phyloP scores from a whole-genome alignment of 306 rosid species.

The Malus sylvestris region DNA sequence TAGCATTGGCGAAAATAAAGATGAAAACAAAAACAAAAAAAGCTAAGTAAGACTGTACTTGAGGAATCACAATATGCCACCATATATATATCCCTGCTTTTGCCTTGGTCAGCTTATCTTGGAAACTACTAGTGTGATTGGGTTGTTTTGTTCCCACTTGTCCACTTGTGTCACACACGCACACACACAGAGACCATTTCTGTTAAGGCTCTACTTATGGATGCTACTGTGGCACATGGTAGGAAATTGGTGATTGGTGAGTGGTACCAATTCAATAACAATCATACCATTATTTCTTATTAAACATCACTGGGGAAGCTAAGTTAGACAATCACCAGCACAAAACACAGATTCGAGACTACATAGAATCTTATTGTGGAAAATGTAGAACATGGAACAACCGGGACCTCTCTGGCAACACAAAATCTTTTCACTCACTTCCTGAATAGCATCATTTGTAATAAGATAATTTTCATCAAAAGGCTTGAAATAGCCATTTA shows the following conservation, averaged over 20 bases:
- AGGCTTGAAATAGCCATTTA: background rate
- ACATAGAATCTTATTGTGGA: no score
- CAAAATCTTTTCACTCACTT: background rate
- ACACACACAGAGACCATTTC: background rate
- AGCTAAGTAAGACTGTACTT: background rate
- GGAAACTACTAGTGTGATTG: background rate
- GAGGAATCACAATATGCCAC: background rate
- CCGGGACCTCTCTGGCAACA: background rate
- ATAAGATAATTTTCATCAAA: background rate
- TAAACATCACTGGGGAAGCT: background rate
- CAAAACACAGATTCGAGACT: background rate
- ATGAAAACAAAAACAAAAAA: background rate
- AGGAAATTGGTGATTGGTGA: no score
- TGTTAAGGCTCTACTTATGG: background rate
- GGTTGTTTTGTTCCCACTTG: background rate
- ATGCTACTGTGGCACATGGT: no score
- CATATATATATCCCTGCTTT: no score
- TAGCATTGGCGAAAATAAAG: conserved; percentile 5
- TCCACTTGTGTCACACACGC: no score
- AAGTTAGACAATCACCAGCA: background rate
- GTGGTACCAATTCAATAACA: no score
- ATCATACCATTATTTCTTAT: no score
- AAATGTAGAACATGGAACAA: no score
- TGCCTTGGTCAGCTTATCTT: background rate
- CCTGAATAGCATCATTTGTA: background rate